Conservation (phyloP, 2,329 filamentous ascomycete genomes). For the Emmonsiellopsis sp. region DNA sequence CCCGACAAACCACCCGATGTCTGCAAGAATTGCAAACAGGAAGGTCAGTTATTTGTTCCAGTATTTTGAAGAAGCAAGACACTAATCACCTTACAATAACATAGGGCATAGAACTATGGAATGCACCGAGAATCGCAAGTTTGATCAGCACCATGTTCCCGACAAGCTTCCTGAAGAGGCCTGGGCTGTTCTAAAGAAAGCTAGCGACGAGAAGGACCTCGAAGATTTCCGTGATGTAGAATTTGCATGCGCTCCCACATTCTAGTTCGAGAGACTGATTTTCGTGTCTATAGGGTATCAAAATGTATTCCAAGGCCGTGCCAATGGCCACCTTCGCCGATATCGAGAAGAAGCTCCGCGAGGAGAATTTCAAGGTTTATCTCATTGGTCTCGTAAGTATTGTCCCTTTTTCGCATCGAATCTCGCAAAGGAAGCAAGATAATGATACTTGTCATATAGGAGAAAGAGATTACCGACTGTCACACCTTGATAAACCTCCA, state of each 20-base stretch:
- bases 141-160: slow-evolving; percentile 35
- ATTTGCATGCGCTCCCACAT: background rate
- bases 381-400: slow-evolving; percentile 41
- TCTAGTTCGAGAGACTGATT: background rate
- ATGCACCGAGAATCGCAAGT: slow-evolving; percentile 36
- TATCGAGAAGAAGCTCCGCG: slow-evolving; percentile 43
- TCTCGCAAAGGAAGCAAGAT: background rate
- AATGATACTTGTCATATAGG: slow-evolving; percentile 19
- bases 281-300: slow-evolving; percentile 20
- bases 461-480: slow-evolving; percentile 31
- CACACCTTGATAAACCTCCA: slow-evolving; percentile 45
- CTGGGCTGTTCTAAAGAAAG: slow-evolving; percentile 41
- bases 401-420: background rate
- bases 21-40: slow-evolving; percentile 38
- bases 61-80: background rate
- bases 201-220: slow-evolving; percentile 40
- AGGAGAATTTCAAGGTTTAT: slow-evolving; percentile 37
- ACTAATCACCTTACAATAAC: slow-evolving; percentile 3
- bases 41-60: slow-evolving; percentile 26
- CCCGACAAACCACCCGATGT: slow-evolving; percentile 33
- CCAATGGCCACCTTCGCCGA: slow-evolving; percentile 37
- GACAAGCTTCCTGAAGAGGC: slow-evolving; percentile 41
- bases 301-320: slow-evolving; percentile 42
- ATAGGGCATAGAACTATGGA: slow-evolving; percentile 36
- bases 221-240: slow-evolving; percentile 40